Percentiles rank a stretch among this genome's conserved stretches.
These are phyloP conservation scores for Phialocephala subalpina DNA, from an alignment of 2,329 filamentous ascomycete species.

Conservation along the genomic window DNA sequence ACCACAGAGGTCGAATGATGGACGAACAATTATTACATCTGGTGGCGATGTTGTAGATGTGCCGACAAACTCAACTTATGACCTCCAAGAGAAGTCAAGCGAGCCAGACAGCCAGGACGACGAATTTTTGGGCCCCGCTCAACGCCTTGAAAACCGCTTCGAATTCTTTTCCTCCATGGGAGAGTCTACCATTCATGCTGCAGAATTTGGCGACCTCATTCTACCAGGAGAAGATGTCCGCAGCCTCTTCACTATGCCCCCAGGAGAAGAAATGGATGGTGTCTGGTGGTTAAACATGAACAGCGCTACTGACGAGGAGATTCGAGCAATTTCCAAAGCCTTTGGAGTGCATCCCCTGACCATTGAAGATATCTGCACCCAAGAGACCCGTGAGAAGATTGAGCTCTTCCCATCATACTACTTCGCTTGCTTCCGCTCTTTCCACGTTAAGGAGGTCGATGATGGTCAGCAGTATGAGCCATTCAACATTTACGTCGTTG, in stretches of 20 bases:
- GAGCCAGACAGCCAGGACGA: slow-evolving; percentile 42
- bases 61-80: slow-evolving; percentile 54
- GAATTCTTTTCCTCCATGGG: slow-evolving; percentile 97
- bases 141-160: slow-evolving; percentile 68
- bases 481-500: slow-evolving; percentile 95
- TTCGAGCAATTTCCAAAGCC: slow-evolving; percentile 87
- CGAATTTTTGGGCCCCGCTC: slow-evolving; percentile 26
- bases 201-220: slow-evolving; percentile 86
- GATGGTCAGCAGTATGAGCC: slow-evolving; percentile 87
- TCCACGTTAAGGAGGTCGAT: slow-evolving; percentile 80
- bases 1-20: slow-evolving; percentile 28
- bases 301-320: slow-evolving; percentile 87
- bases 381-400: slow-evolving; percentile 97
- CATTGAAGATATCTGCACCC: slow-evolving; percentile 93
- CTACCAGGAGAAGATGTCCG: slow-evolving; percentile 90
- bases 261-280: slow-evolving; percentile 71
- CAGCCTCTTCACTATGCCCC: slow-evolving; percentile 79
- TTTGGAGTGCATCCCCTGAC: slow-evolving; percentile 97
- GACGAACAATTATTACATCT: slow-evolving; percentile 47
- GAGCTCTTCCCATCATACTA: slow-evolving; percentile 98
- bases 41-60: slow-evolving; percentile 66
- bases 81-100: slow-evolving; percentile 56
- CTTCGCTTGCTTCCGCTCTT: slow-evolving; percentile 96
- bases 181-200: slow-evolving; percentile 91
- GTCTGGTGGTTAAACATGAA: slow-evolving; percentile 99